These are phyloP conservation scores for Triglochin maritima DNA, from an alignment of 106 monocot genomes.

Conservation along the genomic window DNA sequence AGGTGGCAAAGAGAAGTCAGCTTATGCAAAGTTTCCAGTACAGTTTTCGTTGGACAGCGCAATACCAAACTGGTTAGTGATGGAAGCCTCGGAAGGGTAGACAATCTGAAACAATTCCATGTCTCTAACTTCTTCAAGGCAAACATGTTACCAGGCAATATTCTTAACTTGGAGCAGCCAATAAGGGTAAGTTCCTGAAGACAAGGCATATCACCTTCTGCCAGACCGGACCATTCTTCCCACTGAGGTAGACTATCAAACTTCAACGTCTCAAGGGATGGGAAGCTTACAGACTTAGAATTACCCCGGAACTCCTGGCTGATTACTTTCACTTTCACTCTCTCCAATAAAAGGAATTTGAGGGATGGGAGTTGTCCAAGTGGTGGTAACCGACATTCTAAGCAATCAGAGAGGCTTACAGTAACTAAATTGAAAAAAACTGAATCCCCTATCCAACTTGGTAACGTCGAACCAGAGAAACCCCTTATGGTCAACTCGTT, in stretches of 20 bases:
- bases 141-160: slow-evolving; percentile 8
- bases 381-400: slow-evolving; percentile 8
- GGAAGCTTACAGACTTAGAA: slow-evolving; percentile 10
- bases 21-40: slow-evolving; percentile 5
- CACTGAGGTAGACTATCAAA: slow-evolving; percentile 20
- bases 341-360: slow-evolving; percentile 17
- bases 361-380: slow-evolving; percentile 27
- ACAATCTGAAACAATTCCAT: slow-evolving; percentile 13
- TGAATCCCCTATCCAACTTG: slow-evolving; percentile 23
- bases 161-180: slow-evolving; percentile 18
- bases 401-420: slow-evolving; percentile 16
- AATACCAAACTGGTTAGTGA: slow-evolving; percentile 20
- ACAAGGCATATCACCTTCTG: slow-evolving; percentile 3
- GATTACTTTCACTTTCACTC: slow-evolving; percentile 4
- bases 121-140: slow-evolving; percentile 24
- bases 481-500: slow-evolving; percentile 25
- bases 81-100: slow-evolving; percentile 13
- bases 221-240: slow-evolving; percentile 16
- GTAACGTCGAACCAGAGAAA: slow-evolving; percentile 10
- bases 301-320: slow-evolving; percentile 14
- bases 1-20: slow-evolving; percentile 13
- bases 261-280: slow-evolving; percentile 22
- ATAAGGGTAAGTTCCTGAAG: slow-evolving; percentile 23
- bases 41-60: not conserved
- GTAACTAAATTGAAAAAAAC: slow-evolving; percentile 20